Evolutionary conservation across 1,139 yeast species (phyloP).

Genomic region (Hansenula anomala): DNA sequence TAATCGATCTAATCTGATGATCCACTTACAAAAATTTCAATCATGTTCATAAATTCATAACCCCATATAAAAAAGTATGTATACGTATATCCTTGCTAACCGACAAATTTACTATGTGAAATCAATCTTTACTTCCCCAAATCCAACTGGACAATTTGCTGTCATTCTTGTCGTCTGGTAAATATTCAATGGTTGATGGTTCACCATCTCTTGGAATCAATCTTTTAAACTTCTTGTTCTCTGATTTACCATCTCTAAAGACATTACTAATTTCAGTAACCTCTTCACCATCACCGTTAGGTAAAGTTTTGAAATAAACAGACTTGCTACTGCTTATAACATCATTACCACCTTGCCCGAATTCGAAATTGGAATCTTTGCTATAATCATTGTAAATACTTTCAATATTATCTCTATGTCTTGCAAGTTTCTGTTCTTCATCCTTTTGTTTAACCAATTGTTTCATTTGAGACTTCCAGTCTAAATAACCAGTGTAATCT

Average conservation of each 20-base stretch:
- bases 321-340: constrained; percentile 49
- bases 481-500: constrained; percentile 59
- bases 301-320: constrained; percentile 39
- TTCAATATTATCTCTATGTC: constrained; percentile 16
- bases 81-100: too few relatives aligned
- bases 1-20: too few relatives aligned
- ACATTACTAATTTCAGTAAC: constrained; percentile 47
- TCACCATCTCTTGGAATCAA: constrained; percentile 32
- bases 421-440: constrained; percentile 15
- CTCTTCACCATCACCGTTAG: constrained; percentile 53
- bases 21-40: too few relatives aligned
- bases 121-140: constrained; percentile 9
- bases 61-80: too few relatives aligned
- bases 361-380: constrained; percentile 4
- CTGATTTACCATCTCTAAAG: constrained; percentile 64
- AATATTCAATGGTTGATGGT: constrained; percentile 24
- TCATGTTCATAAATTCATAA: too few relatives aligned
- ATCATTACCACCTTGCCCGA: constrained; percentile 26
- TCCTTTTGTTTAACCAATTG: constrained; percentile 33
- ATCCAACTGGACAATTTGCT: constrained; percentile 11
- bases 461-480: constrained; percentile 61
- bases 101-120: too few relatives aligned
- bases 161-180: background rate
- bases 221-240: constrained; percentile 31
- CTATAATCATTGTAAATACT: constrained; percentile 24